Percentiles rank a stretch among this genome's conserved stretches.
Conservation (phyloP, 345 rosid species). For the Eucalyptus coolabah region DNA sequence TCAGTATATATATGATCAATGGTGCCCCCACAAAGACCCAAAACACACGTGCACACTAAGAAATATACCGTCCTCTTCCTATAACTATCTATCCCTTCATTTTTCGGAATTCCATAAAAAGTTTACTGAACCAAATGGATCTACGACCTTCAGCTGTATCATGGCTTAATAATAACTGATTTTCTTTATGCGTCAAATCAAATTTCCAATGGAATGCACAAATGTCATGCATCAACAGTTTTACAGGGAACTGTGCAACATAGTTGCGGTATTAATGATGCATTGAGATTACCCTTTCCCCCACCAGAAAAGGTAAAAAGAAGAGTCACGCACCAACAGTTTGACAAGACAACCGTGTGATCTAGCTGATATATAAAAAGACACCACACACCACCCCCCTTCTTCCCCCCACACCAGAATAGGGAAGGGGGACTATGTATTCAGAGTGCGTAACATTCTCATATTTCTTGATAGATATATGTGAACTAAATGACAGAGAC, state of each 20-base stretch:
- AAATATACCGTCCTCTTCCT: background rate
- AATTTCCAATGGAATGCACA: background rate
- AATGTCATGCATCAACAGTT: background rate
- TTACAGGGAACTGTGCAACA: background rate
- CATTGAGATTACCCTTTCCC: background rate
- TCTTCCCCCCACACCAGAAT: background rate
- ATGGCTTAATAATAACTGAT: background rate
- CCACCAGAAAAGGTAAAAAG: background rate
- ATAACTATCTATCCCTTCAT: background rate
- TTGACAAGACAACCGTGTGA: background rate
- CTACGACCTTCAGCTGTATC: background rate
- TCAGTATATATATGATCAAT: background rate
- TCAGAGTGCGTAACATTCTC: background rate
- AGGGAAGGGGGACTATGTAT: background rate
- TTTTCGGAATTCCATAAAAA: too few species aligned
- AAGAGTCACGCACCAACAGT: background rate
- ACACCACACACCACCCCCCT: background rate
- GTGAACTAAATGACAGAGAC: background rate
- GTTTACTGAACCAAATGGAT: background rate
- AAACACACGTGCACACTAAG: too few species aligned
- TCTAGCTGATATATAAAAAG: background rate
- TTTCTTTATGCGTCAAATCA: background rate
- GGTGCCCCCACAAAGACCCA: background rate
- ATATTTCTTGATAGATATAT: background rate
- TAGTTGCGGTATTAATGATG: background rate